Percentiles rank a stretch among this genome's conserved stretches.
These are phyloP conservation scores for Plantago ovata DNA, from an alignment of 257 asterid genomes.

Conservation along the genomic window DNA sequence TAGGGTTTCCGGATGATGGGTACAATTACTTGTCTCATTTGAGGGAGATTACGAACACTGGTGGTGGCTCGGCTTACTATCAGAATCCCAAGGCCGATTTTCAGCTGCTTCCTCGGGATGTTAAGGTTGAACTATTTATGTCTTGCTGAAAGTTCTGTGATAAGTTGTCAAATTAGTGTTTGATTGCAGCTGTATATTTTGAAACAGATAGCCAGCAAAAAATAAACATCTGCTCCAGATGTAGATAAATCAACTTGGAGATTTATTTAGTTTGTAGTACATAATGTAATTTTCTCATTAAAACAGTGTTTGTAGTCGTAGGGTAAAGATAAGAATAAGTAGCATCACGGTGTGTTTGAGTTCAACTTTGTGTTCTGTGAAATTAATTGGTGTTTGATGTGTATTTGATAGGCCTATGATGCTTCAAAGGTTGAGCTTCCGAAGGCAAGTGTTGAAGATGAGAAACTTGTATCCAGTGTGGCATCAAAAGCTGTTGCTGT, in stretches of 20 bases:
- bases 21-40: slow-evolving; percentile 76
- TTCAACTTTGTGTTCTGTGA: neutral
- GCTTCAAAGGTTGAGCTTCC: slow-evolving; percentile 66
- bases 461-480: slow-evolving; percentile 43
- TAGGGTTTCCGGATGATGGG: slow-evolving; percentile 96
- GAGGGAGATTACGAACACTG: slow-evolving; percentile 80
- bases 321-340: no score
- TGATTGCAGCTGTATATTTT: neutral
- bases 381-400: slow-evolving; percentile 15
- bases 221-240: no score
- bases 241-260: neutral
- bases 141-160: neutral
- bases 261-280: neutral
- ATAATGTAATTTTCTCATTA: no score
- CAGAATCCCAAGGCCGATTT: slow-evolving; percentile 67
- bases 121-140: slow-evolving; percentile 46
- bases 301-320: no score
- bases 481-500: slow-evolving; percentile 54
- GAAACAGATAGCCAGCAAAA: neutral
- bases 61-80: slow-evolving; percentile 83
- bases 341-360: neutral
- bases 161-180: neutral
- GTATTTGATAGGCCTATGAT: slow-evolving; percentile 67
- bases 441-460: slow-evolving; percentile 37
- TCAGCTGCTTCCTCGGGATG: slow-evolving; percentile 55